Base-by-base conservation (phyloP, 768 basidiomycete species). In the Pulveroboletus sp. region DNA sequence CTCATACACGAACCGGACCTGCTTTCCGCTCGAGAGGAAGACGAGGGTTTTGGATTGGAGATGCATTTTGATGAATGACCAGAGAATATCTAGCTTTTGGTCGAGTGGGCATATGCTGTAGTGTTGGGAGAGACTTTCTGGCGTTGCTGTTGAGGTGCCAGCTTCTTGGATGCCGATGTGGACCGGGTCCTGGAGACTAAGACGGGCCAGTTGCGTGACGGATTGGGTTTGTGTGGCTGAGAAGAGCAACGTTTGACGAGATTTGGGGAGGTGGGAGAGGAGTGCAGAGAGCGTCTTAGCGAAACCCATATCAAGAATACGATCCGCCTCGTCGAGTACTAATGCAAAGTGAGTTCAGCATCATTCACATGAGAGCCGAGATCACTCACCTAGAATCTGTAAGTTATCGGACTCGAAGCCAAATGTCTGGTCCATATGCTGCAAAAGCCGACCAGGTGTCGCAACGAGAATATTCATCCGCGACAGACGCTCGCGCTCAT, bases 391-490 rank as follows among this genome's bases (percentile, higher is more conserved):
- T 17, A 99, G 79, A 27, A 94, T 63, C 65, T 97, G 94, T n/a
- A 99, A 71, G 61, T 92, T 91, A 54, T 87, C 85, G 23, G 84
- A 82, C 49, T 94, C 93, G 54, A 99, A 97, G 1, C 94, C 94
- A 45, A 94, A 80, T 4, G 97, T 98, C 68, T 97, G 94, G 64
- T 98, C 97, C 87, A 99, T 89, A 66, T 99, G 97, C 60, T 99
- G 97, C 38, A 99, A 72, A 36, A 99, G 73, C 38, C 95, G 79
- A 21, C 95, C 95, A 5, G 95, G 95, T 5, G 95, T 98, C 2
- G 95, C 95, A 14, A 99, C 90, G n/a, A 99, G 79, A 49, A 99
- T 97, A 60, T 99, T 99, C 94, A 98, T 98, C 35, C 90, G 78
- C 10, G 85, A 77, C 36, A 99, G 68, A 7, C 95, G 77, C 19